Evolutionary conservation across 2,329 filamentous ascomycete species (phyloP).

Genomic region (Akanthomyces dipterigenus): DNA sequence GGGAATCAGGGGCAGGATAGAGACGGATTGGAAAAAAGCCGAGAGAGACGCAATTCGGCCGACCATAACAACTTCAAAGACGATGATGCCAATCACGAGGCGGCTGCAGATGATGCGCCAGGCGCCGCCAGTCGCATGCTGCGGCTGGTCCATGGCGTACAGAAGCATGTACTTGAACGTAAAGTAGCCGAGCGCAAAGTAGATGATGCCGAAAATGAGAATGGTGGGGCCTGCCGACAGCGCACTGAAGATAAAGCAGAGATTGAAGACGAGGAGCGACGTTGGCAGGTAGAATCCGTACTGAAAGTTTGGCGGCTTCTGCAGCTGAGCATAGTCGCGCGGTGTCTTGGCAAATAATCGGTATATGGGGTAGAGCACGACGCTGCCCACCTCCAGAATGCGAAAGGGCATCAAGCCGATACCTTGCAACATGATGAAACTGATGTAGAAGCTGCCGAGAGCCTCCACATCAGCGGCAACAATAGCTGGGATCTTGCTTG

Average conservation of each 20-base stretch:
- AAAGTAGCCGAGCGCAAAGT: slow-evolving; percentile 77
- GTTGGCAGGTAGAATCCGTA: slow-evolving; percentile 96
- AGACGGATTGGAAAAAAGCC: slow-evolving; percentile 64
- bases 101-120: slow-evolving; percentile 98
- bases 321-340: slow-evolving; percentile 77
- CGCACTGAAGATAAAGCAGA: slow-evolving; percentile 92
- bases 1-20: slow-evolving; percentile 69
- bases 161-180: slow-evolving; percentile 96
- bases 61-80: slow-evolving; percentile 88
- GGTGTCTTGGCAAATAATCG: slow-evolving; percentile 77
- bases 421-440: slow-evolving; percentile 88
- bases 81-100: slow-evolving; percentile 73
- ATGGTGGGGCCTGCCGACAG: slow-evolving; percentile 74
- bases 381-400: slow-evolving; percentile 80
- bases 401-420: slow-evolving; percentile 91
- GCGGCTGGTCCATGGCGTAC: slow-evolving; percentile 96
- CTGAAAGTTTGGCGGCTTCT: slow-evolving; percentile 78
- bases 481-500: slow-evolving; percentile 66
- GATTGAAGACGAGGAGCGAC: slow-evolving; percentile 85
- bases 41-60: slow-evolving; percentile 71
- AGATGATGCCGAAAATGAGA: slow-evolving; percentile 73
- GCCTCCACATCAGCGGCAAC: slow-evolving; percentile 70
- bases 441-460: slow-evolving; percentile 80
- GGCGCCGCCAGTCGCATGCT: slow-evolving; percentile 85
- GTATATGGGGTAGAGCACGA: slow-evolving; percentile 75